A percentile compares a stretch with the other conserved stretches of the same genome.
phyloP scores from a whole-genome alignment of 2,329 filamentous ascomycete genomes.

The Penicillium sp. region DNA sequence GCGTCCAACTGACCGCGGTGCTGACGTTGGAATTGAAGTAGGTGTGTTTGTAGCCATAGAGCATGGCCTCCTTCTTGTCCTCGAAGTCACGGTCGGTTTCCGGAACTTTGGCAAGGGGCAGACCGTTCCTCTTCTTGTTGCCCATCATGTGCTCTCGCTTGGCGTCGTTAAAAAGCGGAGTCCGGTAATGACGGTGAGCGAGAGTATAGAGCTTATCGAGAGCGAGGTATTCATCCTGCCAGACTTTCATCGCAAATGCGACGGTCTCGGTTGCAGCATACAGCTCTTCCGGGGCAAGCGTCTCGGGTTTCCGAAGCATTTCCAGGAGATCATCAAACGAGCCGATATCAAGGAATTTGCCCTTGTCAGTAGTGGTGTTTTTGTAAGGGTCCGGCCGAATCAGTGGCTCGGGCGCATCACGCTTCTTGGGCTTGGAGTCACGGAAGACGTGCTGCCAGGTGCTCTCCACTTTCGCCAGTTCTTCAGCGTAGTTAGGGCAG shows the following conservation, averaged over 20 bases:
- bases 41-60: slow-evolving; percentile 60
- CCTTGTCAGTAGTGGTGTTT: slow-evolving; percentile 26
- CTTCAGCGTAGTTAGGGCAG: slow-evolving; percentile 34
- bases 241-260: slow-evolving; percentile 50
- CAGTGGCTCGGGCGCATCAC: slow-evolving; percentile 24
- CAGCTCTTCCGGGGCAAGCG: slow-evolving; percentile 52
- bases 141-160: slow-evolving; percentile 35
- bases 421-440: slow-evolving; percentile 33
- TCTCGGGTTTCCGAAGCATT: slow-evolving; percentile 37
- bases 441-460: slow-evolving; percentile 36
- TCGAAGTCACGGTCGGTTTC: slow-evolving; percentile 45
- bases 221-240: slow-evolving; percentile 59
- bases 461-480: slow-evolving; percentile 27
- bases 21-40: slow-evolving; percentile 46
- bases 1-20: slow-evolving; percentile 21
- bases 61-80: slow-evolving; percentile 59
- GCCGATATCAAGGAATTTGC: slow-evolving; percentile 40
- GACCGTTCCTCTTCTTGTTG: slow-evolving; percentile 20
- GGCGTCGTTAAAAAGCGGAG: slow-evolving; percentile 23
- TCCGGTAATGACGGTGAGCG: slow-evolving; percentile 45
- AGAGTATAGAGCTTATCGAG: slow-evolving; percentile 51
- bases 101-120: slow-evolving; percentile 18
- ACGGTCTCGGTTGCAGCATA: slow-evolving; percentile 56
- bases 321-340: slow-evolving; percentile 37
- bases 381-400: slow-evolving; percentile 37